Evolutionary conservation across 2,329 filamentous ascomycete species (phyloP), one percentile per base, ranked within the genome.

Genomic region (Chaetothyriales sp.): DNA sequence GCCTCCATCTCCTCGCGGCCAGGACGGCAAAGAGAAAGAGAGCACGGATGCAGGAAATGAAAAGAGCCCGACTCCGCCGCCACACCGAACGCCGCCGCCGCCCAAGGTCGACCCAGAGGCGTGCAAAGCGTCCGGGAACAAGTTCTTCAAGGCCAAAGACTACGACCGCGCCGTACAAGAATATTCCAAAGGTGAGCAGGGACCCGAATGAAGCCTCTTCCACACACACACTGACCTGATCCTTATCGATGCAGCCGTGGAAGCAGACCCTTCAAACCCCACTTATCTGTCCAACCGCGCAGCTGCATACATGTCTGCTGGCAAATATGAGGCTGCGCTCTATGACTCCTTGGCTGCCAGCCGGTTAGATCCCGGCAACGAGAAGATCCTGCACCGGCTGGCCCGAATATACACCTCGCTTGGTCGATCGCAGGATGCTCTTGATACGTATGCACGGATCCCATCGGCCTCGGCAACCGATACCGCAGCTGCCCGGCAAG

Each of bases 261-360:
- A 92, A 60, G 78, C 90, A 56, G 82, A 90, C 62, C 89, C 89
- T 49, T 76, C 81, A 61, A 93, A 89, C 48, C 74, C 89, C 36
- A 94, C 88, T 45, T 96, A 94, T 68, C 78, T 94, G 58, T 90
- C 86, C 66, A 98, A 98, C 74, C 84, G 92, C 62, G 89, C 92
- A 42, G 92, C 92, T 26, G 92, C 92, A 36, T 87, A 86, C 71
- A 95, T 98, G 75, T 86, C 86, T 49, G 86, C 86, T 53, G 82
- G 82, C 59, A 80, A 83, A 62, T 95, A 83, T 65, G 71, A 77
- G 51, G 76, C 83, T 55, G 92, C 92, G 15, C 72, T 96, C 53
- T 86, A 92, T 51, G 92, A 98, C 68, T 92, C 86, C 69, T 82
- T 80, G 62, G 78, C 76, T 50, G 87, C 92, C 5, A 80, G 86